Base-by-base conservation (phyloP, 371 early-diverging fungal species). In the Batrachochytrium dendrobatidis region DNA sequence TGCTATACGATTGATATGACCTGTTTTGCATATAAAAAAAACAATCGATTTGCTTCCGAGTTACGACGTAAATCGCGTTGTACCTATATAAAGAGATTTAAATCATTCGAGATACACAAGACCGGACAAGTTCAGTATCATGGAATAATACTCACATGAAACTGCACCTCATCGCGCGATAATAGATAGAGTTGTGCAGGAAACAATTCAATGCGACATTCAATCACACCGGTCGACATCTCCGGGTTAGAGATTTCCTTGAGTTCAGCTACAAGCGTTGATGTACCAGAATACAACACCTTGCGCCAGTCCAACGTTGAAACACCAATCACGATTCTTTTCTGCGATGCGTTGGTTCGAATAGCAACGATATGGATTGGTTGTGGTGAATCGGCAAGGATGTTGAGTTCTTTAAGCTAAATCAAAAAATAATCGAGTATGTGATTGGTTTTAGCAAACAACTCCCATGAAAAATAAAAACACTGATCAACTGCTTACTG, bases 281-380 rank as follows among this genome's bases (percentile, higher is more conserved):
- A 12, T 17, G 44, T 46, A 1, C 69, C 39, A 62, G 52, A 18
- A 58, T 44, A 5, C 62, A 65, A 6, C 58, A n/a, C n/a, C 49
- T 24, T 15, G 44, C 24, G 15, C 61, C 58, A 30, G 58, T 55
- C 15, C 59, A 34, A 6, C 3, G 22, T 10, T 2, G 61, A 55
- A 0, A 48, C 29, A 22, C 61, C 61, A 32, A 56, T 29, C 29
- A 34, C 48, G 12, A 31, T 24, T 8, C 34, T 26, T 20, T 26
- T 3, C 7, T 32, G 43, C 2, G 35, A 51, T 24, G 60, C 55
- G 49, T 69, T 63, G 29, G 54, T 26, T 15, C 68, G 56, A 6
- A 56, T 61, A 10, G 65, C 58, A 30, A 67, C 55, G 7, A 69
- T 20, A 28, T 69, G 65, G 28, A 70, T 34, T 28, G 17, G 56